These are phyloP conservation scores for Paramecium pentaurelia DNA, from an alignment of 73 alveolate species.

Conservation along the genomic window DNA sequence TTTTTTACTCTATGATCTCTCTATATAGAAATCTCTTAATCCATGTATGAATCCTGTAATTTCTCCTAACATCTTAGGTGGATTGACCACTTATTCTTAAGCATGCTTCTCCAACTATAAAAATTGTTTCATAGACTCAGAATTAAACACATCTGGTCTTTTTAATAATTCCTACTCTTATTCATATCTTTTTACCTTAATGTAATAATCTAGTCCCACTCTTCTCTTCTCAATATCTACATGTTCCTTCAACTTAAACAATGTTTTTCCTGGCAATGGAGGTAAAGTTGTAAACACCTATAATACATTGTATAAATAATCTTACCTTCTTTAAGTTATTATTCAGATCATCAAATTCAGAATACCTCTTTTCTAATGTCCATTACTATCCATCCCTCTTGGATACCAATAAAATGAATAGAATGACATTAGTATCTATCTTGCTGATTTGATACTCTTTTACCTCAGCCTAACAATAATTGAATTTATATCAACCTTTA, in stretches of 20 bases:
- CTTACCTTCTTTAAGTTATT: conserved; percentile 44
- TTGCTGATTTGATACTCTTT: conserved; percentile 47
- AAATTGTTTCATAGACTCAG: conserved; percentile 56
- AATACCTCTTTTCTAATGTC: conserved; percentile 57
- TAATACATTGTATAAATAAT: neutral
- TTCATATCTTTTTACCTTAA: conserved; percentile 20
- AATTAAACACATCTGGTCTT: conserved; percentile 58
- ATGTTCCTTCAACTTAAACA: conserved; percentile 52
- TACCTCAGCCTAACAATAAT: conserved; percentile 40
- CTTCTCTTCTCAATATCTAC: conserved; percentile 55
- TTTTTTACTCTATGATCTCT: conserved; percentile 9
- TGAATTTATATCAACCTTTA: neutral
- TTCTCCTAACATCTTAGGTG: conserved; percentile 60
- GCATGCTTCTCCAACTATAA: conserved; percentile 63
- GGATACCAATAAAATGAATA: conserved; percentile 9
- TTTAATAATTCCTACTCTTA: conserved; percentile 18
- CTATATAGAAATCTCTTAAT: conserved; percentile 56
- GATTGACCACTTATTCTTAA: conserved; percentile 57
- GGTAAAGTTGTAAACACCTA: conserved; percentile 51
- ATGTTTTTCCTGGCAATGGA: conserved; percentile 61
- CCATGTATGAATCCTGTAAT: conserved; percentile 60
- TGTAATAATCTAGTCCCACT: conserved; percentile 51
- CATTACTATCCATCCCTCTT: conserved; percentile 59
- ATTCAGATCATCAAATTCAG: conserved; percentile 61
- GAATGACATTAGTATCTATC: conserved; percentile 36